Evolutionary conservation across 1,139 yeast genomes (phyloP), one percentile per base, ranked within the genome.

Genomic region (Geotrichum australiense): DNA sequence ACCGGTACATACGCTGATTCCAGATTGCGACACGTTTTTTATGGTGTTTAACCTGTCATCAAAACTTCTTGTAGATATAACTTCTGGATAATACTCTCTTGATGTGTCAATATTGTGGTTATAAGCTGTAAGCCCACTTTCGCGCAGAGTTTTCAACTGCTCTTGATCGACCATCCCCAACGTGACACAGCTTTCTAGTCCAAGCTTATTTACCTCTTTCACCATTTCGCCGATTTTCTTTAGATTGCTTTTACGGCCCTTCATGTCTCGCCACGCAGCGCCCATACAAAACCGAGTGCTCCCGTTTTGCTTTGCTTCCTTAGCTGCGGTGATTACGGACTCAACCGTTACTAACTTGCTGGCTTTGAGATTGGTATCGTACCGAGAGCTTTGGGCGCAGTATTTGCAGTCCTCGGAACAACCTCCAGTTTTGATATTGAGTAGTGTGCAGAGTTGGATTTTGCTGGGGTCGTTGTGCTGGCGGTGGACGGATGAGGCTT

Each of bases 261-360:
- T 66, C 93, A 83, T 82, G 49, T 81, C 91, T 57, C 94, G 70
- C 91, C 91, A 83, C 1, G 93, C 94, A 10, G 91, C 86, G 34
- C 93, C 94, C 80, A 82, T 76, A 57, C 94, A 82, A 55, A 82
- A 82, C 47, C 94, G 67, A 0, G 93, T 82, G 0, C 82, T 74
- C 0, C 91, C 91, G 50, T 80, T 80, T 4, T 56, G 64, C 53
- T 80, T 78, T 4, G 93, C 91, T 41, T 70, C 70, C 37, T 62
- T 63, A 0, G 93, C 93, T 34, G 76, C 80, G 39, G 64, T 69
- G 55, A 79, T 63, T 1, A 83, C 91, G 21, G 70, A 69, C 2
- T 80, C 87, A 11, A 80, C 58, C 20, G 68, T 64, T 18, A 80
- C 70, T 62, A 81, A 63, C 54, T 76, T 77, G 46, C 77, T 81